Evolutionary conservation across 2,329 filamentous ascomycete genomes (phyloP).

Genomic region (Dichotomopilus funicola): DNA sequence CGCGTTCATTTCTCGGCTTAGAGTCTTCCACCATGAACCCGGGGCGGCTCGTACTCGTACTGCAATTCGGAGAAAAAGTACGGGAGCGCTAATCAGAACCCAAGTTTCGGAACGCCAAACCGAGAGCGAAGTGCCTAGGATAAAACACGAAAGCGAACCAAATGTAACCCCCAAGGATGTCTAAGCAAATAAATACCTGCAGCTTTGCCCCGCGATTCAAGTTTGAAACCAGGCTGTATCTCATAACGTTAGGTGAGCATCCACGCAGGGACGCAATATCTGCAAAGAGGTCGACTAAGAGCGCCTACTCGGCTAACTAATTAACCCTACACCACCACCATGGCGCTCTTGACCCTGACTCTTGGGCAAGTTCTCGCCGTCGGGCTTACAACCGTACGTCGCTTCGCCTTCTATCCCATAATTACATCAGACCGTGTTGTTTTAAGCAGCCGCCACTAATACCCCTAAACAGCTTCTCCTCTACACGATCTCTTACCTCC

Average conservation of each 20-base stretch:
- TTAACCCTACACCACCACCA: not conserved
- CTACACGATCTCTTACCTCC: constrained; percentile 12
- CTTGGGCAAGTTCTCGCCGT: not conserved
- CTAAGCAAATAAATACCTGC: not conserved
- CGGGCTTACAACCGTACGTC: not conserved
- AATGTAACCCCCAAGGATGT: not conserved
- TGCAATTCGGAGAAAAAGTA: no score
- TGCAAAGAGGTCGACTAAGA: not conserved
- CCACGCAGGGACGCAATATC: no score
- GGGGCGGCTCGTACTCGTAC: not conserved
- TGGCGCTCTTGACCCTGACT: constrained; percentile 7
- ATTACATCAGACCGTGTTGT: not conserved
- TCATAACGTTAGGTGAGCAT: no score
- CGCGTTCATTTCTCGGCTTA: no score
- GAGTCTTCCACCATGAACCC: no score
- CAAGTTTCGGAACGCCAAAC: not conserved
- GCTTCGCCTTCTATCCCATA: no score
- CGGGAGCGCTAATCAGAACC: no score
- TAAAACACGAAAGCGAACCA: not conserved
- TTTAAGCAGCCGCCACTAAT: not conserved
- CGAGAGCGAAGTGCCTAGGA: not conserved
- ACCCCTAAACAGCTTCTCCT: not conserved
- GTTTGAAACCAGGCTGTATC: no score
- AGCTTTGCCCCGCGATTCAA: not conserved
- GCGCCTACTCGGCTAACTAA: not conserved